phyloP scores from a whole-genome alignment of 495 filamentous ascomycete species.

The Hypoxylon cercidicola region DNA sequence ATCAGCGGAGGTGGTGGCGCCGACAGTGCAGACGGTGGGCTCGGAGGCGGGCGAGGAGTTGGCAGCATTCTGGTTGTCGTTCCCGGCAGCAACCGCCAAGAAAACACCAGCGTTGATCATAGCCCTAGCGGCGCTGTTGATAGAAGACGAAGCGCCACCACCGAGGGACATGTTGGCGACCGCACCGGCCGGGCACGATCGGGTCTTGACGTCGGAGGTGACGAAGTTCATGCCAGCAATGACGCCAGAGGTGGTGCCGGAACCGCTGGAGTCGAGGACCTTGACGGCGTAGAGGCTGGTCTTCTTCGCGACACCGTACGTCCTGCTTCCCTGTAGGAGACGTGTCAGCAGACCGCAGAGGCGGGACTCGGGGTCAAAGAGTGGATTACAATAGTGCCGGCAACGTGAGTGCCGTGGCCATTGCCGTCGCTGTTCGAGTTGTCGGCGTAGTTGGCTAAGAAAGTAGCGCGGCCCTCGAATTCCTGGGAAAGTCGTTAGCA shows the following conservation, averaged over 20 bases:
- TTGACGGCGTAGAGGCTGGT: slow-evolving; percentile 60
- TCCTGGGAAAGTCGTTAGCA: slow-evolving; percentile 41
- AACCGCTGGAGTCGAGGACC: slow-evolving; percentile 60
- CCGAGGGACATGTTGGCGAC: slow-evolving; percentile 68
- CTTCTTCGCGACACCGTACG: slow-evolving; percentile 61
- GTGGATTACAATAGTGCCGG: slow-evolving; percentile 53
- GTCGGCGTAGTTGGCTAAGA: slow-evolving; percentile 55
- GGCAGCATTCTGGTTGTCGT: slow-evolving; percentile 58
- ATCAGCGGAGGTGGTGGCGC: slow-evolving; percentile 60
- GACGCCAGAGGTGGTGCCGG: slow-evolving; percentile 59
- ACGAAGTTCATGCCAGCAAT: slow-evolving; percentile 62
- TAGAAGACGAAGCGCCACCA: slow-evolving; percentile 62
- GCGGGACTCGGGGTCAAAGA: slow-evolving; percentile 6
- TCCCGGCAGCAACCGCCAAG: slow-evolving; percentile 67
- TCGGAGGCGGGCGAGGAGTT: slow-evolving; percentile 67
- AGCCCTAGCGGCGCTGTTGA: slow-evolving; percentile 63
- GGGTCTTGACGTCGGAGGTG: slow-evolving; percentile 47
- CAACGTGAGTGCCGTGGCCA: slow-evolving; percentile 63
- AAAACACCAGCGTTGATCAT: slow-evolving; percentile 62
- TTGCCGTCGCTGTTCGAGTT: slow-evolving; percentile 59
- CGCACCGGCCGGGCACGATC: slow-evolving; percentile 54
- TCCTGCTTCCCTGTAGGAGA: slow-evolving; percentile 51
- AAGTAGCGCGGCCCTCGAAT: slow-evolving; percentile 57
- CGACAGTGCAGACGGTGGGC: slow-evolving; percentile 68
- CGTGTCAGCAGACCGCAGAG: slow-evolving; percentile 7